Percentiles rank a stretch among this genome's conserved stretches.
Evolutionary conservation across 768 basidiomycete species (phyloP).

Genomic region (Cubamyces sp.): DNA sequence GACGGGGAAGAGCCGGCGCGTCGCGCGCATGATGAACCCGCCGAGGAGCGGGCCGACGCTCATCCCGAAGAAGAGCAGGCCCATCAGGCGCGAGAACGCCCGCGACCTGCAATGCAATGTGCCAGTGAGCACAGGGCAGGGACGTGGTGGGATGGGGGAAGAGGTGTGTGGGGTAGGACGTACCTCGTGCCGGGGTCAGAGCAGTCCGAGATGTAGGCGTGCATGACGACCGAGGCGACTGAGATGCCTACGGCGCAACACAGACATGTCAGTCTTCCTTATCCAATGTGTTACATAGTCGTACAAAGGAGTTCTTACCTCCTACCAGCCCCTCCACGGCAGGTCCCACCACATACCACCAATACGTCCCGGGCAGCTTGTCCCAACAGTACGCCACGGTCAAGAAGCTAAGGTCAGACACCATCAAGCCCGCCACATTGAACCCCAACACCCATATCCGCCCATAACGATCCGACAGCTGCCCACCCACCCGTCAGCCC

Average conservation of each 20-base stretch:
- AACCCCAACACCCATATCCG: conserved; percentile 67
- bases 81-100: conserved; percentile 65
- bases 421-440: conserved; percentile 58
- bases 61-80: conserved; percentile 72
- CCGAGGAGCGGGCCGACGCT: conserved; percentile 79
- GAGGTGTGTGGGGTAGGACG: conserved; percentile 2
- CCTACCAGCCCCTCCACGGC: conserved; percentile 74
- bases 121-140: not conserved
- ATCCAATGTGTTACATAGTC: too few species aligned
- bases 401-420: conserved; percentile 69
- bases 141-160: too few species aligned
- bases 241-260: conserved; percentile 5
- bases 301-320: conserved; percentile 47
- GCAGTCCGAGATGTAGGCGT: conserved; percentile 76
- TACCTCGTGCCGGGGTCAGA: conserved; percentile 59
- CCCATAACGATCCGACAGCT: conserved; percentile 84
- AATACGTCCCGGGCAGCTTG: conserved; percentile 77
- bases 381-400: conserved; percentile 62
- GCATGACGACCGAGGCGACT: conserved; percentile 49
- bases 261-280: not conserved
- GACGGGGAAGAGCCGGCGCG: conserved; percentile 60
- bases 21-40: conserved; percentile 60
- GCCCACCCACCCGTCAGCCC: not conserved
- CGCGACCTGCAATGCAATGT: conserved; percentile 50
- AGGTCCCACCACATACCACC: conserved; percentile 72